Evolutionary conservation across 2,329 filamentous ascomycete genomes (phyloP).

Genomic region (Nemania abortiva): DNA sequence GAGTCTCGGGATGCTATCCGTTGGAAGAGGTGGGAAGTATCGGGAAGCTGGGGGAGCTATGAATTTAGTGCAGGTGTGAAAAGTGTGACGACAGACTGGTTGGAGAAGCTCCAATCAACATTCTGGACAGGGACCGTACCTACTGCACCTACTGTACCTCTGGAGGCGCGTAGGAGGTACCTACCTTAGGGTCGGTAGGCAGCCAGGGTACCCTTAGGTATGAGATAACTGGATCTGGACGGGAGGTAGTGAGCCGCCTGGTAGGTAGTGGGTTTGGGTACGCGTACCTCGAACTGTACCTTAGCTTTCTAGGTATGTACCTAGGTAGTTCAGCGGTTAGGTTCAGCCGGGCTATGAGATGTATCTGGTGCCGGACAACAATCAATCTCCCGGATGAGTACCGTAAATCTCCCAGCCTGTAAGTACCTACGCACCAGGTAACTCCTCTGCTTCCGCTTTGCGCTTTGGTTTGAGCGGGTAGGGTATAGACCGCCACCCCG

Average conservation of each 20-base stretch:
- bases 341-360: not conserved
- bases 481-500: not conserved
- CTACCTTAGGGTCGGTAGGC: not conserved
- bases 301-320: not conserved
- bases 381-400: not conserved
- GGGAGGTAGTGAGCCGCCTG: too few relatives aligned
- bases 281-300: not conserved
- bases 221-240: too few relatives aligned
- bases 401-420: not conserved
- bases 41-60: slow-evolving; percentile 30
- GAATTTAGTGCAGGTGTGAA: slow-evolving; percentile 24
- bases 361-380: not conserved
- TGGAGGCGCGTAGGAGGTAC: not conserved
- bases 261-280: too few relatives aligned
- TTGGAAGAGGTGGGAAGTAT: slow-evolving; percentile 27
- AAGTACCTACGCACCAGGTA: too few relatives aligned
- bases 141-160: not conserved
- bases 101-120: slow-evolving; percentile 34
- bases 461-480: too few relatives aligned
- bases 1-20: slow-evolving; percentile 26
- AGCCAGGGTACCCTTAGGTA: too few relatives aligned
- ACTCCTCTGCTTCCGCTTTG: not conserved
- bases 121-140: not conserved
- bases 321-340: not conserved
- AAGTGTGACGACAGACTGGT: slow-evolving; percentile 35